A percentile compares a stretch with the other conserved stretches of the same genome.
phyloP scores from a whole-genome alignment of 2,329 filamentous ascomycete genomes.

The Ilyonectria destructans region DNA sequence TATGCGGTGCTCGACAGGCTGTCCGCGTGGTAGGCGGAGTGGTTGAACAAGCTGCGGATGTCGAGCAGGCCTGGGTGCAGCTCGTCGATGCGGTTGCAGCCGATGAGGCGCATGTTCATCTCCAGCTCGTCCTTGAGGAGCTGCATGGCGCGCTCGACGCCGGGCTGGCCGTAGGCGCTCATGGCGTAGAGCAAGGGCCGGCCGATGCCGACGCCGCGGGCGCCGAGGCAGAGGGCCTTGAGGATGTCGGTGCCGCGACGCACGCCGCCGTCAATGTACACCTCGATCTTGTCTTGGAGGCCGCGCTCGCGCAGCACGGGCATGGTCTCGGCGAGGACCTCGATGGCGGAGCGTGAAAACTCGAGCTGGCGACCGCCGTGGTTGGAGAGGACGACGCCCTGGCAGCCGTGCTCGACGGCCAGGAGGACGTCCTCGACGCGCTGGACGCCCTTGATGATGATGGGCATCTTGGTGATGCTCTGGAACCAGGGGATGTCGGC shows the following conservation, averaged over 20 bases:
- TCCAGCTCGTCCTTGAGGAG: slow-evolving; percentile 96
- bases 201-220: slow-evolving; percentile 93
- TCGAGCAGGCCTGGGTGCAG: slow-evolving; percentile 88
- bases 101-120: slow-evolving; percentile 98
- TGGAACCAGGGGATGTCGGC: slow-evolving; percentile 95
- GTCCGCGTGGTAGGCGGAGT: slow-evolving; percentile 67
- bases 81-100: slow-evolving; percentile 81
- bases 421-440: slow-evolving; percentile 94
- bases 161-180: slow-evolving; percentile 89
- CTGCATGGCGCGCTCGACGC: slow-evolving; percentile 94
- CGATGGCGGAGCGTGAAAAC: slow-evolving; percentile 89
- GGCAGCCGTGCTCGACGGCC: slow-evolving; percentile 85
- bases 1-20: slow-evolving; percentile 66
- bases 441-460: slow-evolving; percentile 97
- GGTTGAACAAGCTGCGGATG: slow-evolving; percentile 75
- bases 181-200: slow-evolving; percentile 97
- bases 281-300: slow-evolving; percentile 83
- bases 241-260: slow-evolving; percentile 94
- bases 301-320: slow-evolving; percentile 84
- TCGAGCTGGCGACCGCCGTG: slow-evolving; percentile 97
- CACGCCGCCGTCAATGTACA: slow-evolving; percentile 93
- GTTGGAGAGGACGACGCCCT: slow-evolving; percentile 95
- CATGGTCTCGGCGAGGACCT: slow-evolving; percentile 95
- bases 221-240: slow-evolving; percentile 94
- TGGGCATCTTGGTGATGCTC: slow-evolving; percentile 92